Percentiles rank a stretch among this genome's conserved stretches.
Conservation (phyloP, 164 flowering plant species). For the Magnolia changhungtana region DNA sequence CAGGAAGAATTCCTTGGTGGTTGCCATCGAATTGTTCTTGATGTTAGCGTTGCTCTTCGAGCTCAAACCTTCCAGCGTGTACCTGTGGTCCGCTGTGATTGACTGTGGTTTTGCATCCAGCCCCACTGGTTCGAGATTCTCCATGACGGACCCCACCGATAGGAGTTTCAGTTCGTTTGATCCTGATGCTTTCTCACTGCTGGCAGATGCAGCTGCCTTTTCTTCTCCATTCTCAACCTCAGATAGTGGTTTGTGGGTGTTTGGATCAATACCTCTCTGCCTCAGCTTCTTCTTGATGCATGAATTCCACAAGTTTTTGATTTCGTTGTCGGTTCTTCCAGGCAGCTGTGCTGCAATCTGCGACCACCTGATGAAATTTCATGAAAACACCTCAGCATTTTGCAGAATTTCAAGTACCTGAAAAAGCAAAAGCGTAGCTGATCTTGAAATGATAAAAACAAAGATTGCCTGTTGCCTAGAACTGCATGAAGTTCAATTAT, state of each 20-base stretch:
- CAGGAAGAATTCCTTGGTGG: constrained; percentile 48
- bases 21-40: constrained; percentile 13
- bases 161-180: constrained; percentile 5
- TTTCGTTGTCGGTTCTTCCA: constrained; percentile 90
- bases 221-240: constrained; percentile 50
- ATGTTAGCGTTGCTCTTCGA: constrained; percentile 17
- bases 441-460: neutral
- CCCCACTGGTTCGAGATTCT: constrained; percentile 18
- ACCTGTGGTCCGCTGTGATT: constrained; percentile 12
- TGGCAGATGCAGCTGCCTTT: neutral
- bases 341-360: constrained; percentile 90
- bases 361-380: constrained; percentile 66
- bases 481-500: constrained; percentile 79
- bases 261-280: constrained; percentile 90
- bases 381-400: constrained; percentile 1
- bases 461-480: constrained; percentile 73
- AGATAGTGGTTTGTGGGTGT: constrained; percentile 73
- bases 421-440: too few relatives aligned
- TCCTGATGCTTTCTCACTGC: constrained; percentile 20
- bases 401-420: neutral
- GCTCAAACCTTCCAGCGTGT: constrained; percentile 9
- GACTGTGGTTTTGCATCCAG: constrained; percentile 10
- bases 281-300: constrained; percentile 84
- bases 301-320: constrained; percentile 92
- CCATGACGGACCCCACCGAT: constrained; percentile 20